A percentile compares a stretch with the other conserved stretches of the same genome.
Conservation (phyloP, 805 yeast genomes). For the Saturnispora hagleri region DNA sequence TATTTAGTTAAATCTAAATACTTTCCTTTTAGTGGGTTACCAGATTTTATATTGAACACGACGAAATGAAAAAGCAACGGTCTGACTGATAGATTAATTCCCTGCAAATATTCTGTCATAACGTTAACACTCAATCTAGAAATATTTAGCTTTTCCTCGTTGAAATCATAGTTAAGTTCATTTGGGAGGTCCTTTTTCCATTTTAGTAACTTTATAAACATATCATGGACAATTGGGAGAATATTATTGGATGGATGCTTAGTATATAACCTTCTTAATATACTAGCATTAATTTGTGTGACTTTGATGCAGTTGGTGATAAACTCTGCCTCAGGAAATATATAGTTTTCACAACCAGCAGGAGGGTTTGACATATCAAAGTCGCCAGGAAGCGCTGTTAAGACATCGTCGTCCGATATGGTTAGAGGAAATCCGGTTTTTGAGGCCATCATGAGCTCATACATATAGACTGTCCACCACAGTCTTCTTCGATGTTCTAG, state of each 20-base stretch:
- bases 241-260: conserved; percentile 71
- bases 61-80: conserved; percentile 73
- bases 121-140: conserved; percentile 62
- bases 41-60: conserved; percentile 46
- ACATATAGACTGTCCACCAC: conserved; percentile 35
- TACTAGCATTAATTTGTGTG: conserved; percentile 69
- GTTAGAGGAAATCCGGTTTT: conserved; percentile 76
- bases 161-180: conserved; percentile 56
- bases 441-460: conserved; percentile 64
- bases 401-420: conserved; percentile 73
- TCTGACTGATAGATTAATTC: conserved; percentile 68
- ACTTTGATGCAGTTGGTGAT: conserved; percentile 70
- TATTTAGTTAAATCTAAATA: conserved; percentile 54
- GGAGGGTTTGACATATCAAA: conserved; percentile 59
- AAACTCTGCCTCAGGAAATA: conserved; percentile 72
- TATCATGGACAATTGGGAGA: conserved; percentile 60
- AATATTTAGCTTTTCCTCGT: conserved; percentile 42
- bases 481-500: conserved; percentile 39
- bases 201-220: conserved; percentile 53
- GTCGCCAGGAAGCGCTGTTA: conserved; percentile 67
- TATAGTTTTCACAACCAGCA: conserved; percentile 50
- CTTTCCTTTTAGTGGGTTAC: conserved; percentile 30
- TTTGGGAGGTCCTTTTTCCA: conserved; percentile 64
- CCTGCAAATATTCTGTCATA: conserved; percentile 79
- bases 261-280: conserved; percentile 59